Percentiles rank a stretch among this genome's conserved stretches.
phyloP scores from a whole-genome alignment of 1,284 basidiomycete genomes.

The Cryptococcus wingfieldii region DNA sequence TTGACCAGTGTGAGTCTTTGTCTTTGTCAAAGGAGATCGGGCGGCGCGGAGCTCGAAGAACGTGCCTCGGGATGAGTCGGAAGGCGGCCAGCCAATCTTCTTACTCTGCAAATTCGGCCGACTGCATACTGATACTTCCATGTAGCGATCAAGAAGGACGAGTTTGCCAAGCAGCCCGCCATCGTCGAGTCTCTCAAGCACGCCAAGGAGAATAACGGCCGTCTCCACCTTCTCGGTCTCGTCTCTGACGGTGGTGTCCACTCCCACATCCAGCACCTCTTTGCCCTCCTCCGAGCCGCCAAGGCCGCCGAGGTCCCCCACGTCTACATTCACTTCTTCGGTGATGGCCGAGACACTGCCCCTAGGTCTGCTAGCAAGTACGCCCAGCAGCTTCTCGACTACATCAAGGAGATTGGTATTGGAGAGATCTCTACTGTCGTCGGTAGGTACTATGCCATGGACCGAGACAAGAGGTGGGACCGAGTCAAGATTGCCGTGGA shows the following conservation, averaged over 20 bases:
- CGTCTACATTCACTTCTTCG: constrained; percentile 84
- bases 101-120: background rate
- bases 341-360: constrained; percentile 79
- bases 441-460: constrained; percentile 91
- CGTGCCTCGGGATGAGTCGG: no score
- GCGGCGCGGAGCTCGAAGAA: no score
- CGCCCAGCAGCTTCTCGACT: constrained; percentile 68
- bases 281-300: constrained; percentile 78
- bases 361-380: constrained; percentile 72
- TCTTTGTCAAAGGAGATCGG: background rate
- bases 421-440: constrained; percentile 68
- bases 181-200: constrained; percentile 69
- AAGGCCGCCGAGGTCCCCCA: constrained; percentile 76
- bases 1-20: constrained; percentile 59
- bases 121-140: background rate
- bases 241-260: constrained; percentile 94
- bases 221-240: constrained; percentile 76
- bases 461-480: constrained; percentile 92
- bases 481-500: constrained; percentile 81
- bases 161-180: constrained; percentile 71
- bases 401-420: constrained; percentile 65
- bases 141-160: constrained; percentile 72
- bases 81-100: background rate
- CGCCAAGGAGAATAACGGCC: constrained; percentile 73
- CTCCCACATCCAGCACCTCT: constrained; percentile 81